Percentiles rank a stretch among this genome's conserved stretches.
Conservation (phyloP, 208 protist genomes). For the Crithidia thermophila region DNA sequence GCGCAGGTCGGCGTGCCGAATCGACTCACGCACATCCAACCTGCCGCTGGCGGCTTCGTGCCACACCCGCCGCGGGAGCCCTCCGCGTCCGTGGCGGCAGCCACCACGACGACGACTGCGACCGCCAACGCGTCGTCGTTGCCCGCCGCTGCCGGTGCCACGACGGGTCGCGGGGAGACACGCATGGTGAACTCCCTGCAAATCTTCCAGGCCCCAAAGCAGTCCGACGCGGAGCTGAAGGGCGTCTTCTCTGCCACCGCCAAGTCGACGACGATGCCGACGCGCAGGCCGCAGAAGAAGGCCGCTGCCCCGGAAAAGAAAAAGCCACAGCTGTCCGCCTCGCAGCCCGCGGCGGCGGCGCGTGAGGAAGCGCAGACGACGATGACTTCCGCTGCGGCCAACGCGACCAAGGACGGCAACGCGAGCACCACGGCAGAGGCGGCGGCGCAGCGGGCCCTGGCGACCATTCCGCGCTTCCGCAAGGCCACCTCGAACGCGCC, state of each 20-base stretch:
- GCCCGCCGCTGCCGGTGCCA: neutral
- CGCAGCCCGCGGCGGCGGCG: constrained; percentile 1
- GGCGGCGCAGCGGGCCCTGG: constrained; percentile 20
- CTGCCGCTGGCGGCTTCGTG: constrained; percentile 11
- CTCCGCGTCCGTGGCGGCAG: neutral
- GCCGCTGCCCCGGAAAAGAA: no score
- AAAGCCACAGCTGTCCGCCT: no score
- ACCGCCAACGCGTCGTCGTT: neutral
- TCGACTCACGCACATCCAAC: constrained; percentile 45
- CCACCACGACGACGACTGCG: neutral
- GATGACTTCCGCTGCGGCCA: neutral
- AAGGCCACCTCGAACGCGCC: constrained; percentile 83
- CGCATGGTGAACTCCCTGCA: constrained; percentile 70
- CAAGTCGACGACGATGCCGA: constrained; percentile 14
- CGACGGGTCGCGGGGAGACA: constrained; percentile 33
- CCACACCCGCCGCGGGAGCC: constrained; percentile 1
- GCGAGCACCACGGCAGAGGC: constrained; percentile 11
- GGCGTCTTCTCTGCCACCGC: constrained; percentile 38
- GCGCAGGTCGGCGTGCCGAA: constrained; percentile 73
- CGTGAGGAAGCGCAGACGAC: neutral
- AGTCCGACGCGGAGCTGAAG: constrained; percentile 59
- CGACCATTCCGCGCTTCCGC: constrained; percentile 71
- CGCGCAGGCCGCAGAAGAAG: neutral
- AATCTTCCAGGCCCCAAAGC: constrained; percentile 65
- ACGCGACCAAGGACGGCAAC: neutral